Evolutionary conservation across 2,329 filamentous ascomycete genomes (phyloP).

Genomic region (Daldinia sp.): DNA sequence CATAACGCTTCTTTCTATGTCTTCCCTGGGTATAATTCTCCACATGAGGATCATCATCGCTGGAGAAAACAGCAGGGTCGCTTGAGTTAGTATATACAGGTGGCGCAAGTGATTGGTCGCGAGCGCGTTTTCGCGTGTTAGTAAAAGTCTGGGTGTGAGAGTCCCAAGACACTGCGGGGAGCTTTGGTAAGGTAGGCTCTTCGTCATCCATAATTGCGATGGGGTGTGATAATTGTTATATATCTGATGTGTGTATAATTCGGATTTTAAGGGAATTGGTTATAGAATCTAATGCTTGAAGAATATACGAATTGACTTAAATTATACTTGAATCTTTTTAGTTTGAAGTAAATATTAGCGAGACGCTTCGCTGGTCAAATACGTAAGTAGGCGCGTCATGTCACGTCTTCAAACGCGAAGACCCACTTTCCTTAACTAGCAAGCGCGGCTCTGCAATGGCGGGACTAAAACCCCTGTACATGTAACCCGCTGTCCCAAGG

Average conservation of each 20-base stretch:
- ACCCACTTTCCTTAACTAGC: conserved; percentile 29
- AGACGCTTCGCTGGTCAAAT: conserved; percentile 8
- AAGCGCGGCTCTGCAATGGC: conserved; percentile 18
- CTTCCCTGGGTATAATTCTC: conserved; percentile 72
- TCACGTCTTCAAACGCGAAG: conserved; percentile 6
- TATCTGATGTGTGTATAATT: background rate
- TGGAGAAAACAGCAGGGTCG: conserved; percentile 78
- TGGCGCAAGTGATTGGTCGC: conserved; percentile 46
- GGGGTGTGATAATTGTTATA: background rate
- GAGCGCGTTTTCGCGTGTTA: conserved; percentile 57
- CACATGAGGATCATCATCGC: conserved; percentile 75
- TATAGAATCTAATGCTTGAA: background rate
- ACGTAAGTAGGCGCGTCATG: conserved; percentile 23
- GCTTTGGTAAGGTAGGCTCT: conserved; percentile 51
- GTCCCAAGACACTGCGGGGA: conserved; percentile 52
- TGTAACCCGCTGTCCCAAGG: conserved; percentile 18
- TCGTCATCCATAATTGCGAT: conserved; percentile 53
- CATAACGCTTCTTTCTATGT: conserved; percentile 71
- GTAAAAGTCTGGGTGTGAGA: conserved; percentile 49
- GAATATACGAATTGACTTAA: background rate
- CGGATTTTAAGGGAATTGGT: background rate
- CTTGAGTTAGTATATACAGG: conserved; percentile 70
- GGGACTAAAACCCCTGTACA: conserved; percentile 10
- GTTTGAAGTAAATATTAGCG: conserved; percentile 12
- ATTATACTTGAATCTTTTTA: background rate